Evolutionary conservation across 129 eudicot genomes (phyloP).

Genomic region (Flaveria trinervia): DNA sequence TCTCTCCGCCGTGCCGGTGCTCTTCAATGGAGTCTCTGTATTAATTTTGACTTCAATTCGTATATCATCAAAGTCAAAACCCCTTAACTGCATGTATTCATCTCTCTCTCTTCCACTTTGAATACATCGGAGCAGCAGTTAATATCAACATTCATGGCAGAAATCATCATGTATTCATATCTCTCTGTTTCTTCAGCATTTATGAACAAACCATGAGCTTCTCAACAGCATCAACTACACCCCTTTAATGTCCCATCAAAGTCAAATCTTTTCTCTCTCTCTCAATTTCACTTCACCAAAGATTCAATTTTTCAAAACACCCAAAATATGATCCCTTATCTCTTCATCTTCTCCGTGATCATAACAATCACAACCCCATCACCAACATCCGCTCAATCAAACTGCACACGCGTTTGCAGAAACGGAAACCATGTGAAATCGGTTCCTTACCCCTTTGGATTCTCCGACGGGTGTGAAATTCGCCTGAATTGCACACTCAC

Average conservation of each 20-base stretch:
- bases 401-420: slow-evolving; percentile 14
- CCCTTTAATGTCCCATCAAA: slow-evolving; percentile 29
- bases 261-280: slow-evolving; percentile 34
- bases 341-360: slow-evolving; percentile 14
- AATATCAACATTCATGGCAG: slow-evolving; percentile 6
- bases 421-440: neutral
- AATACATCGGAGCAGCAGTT: slow-evolving; percentile 17
- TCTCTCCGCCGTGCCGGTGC: neutral
- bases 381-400: slow-evolving; percentile 20
- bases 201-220: slow-evolving; percentile 17
- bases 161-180: slow-evolving; percentile 25
- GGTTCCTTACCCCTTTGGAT: slow-evolving; percentile 75
- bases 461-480: slow-evolving; percentile 51
- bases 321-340: slow-evolving; percentile 6
- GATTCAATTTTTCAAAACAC: no score
- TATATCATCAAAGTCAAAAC: slow-evolving; percentile 16
- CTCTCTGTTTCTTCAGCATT: slow-evolving; percentile 29
- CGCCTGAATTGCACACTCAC: slow-evolving; percentile 42
- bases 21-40: slow-evolving; percentile 20
- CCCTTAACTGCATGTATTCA: neutral
- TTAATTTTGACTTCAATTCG: slow-evolving; percentile 8
- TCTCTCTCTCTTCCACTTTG: neutral
- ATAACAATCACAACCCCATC: slow-evolving; percentile 16
- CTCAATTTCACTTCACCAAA: slow-evolving; percentile 12
- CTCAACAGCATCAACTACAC: slow-evolving; percentile 32